Base-by-base conservation (phyloP, 75 land plant species). In the Cunninghamia lanceolata region DNA sequence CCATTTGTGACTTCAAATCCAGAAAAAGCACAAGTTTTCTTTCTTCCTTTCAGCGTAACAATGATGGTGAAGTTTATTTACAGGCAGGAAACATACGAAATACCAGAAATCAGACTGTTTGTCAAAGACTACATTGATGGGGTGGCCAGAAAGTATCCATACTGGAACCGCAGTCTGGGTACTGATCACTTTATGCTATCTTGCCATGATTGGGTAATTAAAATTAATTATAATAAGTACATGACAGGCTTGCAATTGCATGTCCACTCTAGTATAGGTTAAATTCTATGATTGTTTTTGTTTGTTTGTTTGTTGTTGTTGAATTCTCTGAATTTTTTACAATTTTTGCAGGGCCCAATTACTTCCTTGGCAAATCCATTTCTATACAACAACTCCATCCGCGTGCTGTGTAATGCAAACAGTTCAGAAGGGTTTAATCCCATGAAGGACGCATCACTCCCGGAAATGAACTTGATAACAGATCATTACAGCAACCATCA, bases 21-120 rank as follows among this genome's bases (percentile, higher is more conserved):
- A 13, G 90, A 89, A 6, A 82, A 87, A 79, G 99, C 99, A 13
- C 98, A 94, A 32, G 92, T 91, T 1, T 94, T 88, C 59, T 97
- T 96, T 87, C 91, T 97, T 11, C 99, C 99, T 21, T 93, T 96
- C 86, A 97, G 99, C 45, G 93, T 94, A 17, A 85, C 93, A 15
- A 94, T 87, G 91, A 93, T 94, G 94, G 95, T 94, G 56, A 68
- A 84, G 1, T 92, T 84, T 74, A 86, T 93, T 25, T 93, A 92
- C 82, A 83, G 88, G 54, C 90, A 56, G 17, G 82, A 89, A 34
- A 56, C 89, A 17, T 59, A 68, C 36, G 88, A 93, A 68, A 89
- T 88, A 83, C 38, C 73, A 7, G 90, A 91, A 14, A 73, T 94
- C 15, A 87, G 46, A 75, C 77, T 74, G 7, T 87, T 90, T 38